phyloP scores from a whole-genome alignment of 2,329 filamentous ascomycete species.

The Fusarium phyllophilum region DNA sequence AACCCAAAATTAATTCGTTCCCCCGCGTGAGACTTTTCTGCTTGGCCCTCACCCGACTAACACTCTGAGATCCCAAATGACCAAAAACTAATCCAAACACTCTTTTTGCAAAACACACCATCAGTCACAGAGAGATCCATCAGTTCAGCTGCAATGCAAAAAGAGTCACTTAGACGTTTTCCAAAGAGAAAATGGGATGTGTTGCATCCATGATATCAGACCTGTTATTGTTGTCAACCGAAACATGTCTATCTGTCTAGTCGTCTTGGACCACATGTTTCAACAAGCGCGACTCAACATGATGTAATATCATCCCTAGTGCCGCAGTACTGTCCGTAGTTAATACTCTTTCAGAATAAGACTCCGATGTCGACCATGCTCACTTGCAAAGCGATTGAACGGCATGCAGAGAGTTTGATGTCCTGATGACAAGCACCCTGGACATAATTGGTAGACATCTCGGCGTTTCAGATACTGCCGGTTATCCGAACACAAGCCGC shows the following conservation, averaged over 20 bases:
- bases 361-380: fast-evolving
- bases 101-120: fast-evolving
- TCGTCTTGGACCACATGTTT: fast-evolving
- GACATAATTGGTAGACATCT: background rate
- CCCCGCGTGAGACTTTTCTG: too few relatives aligned
- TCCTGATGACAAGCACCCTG: background rate
- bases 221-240: fast-evolving
- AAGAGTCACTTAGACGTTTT: fast-evolving
- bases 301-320: fast-evolving
- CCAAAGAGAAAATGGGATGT: fast-evolving
- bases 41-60: too few relatives aligned
- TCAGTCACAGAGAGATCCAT: too few relatives aligned
- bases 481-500: background rate
- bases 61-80: too few relatives aligned
- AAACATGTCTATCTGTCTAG: fast-evolving
- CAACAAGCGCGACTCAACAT: fast-evolving
- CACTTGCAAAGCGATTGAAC: too few relatives aligned
- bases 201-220: fast-evolving
- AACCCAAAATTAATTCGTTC: too few relatives aligned
- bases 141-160: fast-evolving
- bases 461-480: background rate
- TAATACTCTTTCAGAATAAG: fast-evolving
- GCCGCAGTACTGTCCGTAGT: too few relatives aligned
- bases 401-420: fast-evolving
- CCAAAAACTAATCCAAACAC: background rate